Evolutionary conservation across 1,139 yeast species (phyloP).

Genomic region (Debaryomycetaceae sp.): DNA sequence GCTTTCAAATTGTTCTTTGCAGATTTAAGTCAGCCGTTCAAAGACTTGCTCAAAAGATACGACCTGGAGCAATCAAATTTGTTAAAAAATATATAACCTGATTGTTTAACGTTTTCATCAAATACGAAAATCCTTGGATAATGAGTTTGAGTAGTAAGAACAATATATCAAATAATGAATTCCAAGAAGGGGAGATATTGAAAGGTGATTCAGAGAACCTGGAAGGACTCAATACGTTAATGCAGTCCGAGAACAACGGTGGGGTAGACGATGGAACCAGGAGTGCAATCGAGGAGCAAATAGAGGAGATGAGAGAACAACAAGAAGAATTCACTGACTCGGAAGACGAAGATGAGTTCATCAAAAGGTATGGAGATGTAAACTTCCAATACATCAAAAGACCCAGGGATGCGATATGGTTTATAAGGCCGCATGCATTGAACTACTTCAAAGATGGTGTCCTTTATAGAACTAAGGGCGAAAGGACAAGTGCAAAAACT

Average conservation of each 20-base stretch:
- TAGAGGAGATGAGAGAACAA: neutral
- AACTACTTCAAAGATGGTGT: constrained; percentile 60
- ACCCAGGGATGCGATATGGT: constrained; percentile 43
- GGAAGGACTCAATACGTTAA: neutral
- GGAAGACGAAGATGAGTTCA: constrained; percentile 46
- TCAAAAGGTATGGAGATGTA: constrained; percentile 49
- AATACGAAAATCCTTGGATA: no score
- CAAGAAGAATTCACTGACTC: constrained; percentile 23
- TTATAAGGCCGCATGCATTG: constrained; percentile 56
- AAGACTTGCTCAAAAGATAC: no score
- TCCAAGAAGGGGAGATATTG: neutral
- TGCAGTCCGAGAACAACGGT: neutral
- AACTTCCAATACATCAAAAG: constrained; percentile 46
- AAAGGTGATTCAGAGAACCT: neutral
- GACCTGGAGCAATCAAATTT: no score
- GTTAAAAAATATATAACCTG: no score
- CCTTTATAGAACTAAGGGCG: constrained; percentile 54
- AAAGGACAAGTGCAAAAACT: constrained; percentile 48
- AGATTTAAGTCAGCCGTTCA: no score
- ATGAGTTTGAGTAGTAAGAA: neutral
- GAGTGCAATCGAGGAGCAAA: neutral
- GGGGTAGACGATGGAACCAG: neutral
- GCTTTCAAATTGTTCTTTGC: no score
- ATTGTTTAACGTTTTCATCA: no score
- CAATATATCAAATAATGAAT: neutral